Base-by-base conservation (phyloP, 257 asterid species). In the Nicotiana attenuata region DNA sequence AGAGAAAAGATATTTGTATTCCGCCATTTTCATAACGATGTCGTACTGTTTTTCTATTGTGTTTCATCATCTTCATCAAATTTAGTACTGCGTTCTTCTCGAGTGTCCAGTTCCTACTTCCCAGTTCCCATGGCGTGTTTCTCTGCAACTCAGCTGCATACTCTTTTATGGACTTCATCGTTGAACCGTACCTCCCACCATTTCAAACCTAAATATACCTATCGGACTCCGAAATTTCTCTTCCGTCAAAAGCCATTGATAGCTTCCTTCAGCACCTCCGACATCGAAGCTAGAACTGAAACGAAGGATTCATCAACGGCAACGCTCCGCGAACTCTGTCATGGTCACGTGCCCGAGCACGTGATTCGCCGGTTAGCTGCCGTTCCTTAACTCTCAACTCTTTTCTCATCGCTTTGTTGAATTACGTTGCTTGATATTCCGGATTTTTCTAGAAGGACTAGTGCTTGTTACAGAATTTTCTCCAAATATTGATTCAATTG, bases 301-400 rank as follows among this genome's bases (percentile, higher is more conserved):
- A 83, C 45, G 33, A 77, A 81, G 69, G 59, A 81, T 60, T 45
- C 61, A 59, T 22, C 79, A 64, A 69, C 88, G 10, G 8, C 77
- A 20, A 60, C 91, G 29, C 87, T 93, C 76, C 95, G 93, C 3
- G 89, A 90, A 61, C 89, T 93, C 47, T 93, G 99, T 60, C 80
- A 81, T 47, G 93, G 92, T 41, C 96, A 92, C 86, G 97, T 96
- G 38, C 98, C 97, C 31, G 92, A 91, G 57, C 99, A 93, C 89
- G 90, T 96, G 80, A 82, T 96, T 53, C 82, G 78, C 84, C 90
- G 98, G 99, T 83, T 69, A 84, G 91, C 83, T 55, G 38, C 22
- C 24, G 38, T 69, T 59, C 16, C 19, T 41, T 59, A 10, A 11
- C 20, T 9, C 56, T 38, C 15, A 17, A 68, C 56, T 10, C 47